These are phyloP conservation scores for Lignosus rhinocerotis DNA, from an alignment of 1,284 basidiomycete species.

Conservation along the genomic window DNA sequence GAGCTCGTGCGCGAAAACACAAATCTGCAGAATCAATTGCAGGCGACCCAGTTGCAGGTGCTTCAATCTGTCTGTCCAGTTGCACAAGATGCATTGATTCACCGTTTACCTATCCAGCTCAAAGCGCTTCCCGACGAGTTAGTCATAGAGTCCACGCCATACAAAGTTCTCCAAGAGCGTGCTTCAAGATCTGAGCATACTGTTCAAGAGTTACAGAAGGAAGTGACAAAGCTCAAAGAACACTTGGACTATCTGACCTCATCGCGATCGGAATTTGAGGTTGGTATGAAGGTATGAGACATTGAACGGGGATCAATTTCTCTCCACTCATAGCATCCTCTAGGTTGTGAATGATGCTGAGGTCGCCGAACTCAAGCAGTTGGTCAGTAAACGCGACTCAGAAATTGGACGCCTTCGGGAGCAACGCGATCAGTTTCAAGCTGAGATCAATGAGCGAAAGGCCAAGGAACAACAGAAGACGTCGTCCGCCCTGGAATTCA, in stretches of 20 bases:
- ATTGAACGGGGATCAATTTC: neutral
- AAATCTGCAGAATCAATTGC: conserved; percentile 41
- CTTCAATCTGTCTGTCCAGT: conserved; percentile 7
- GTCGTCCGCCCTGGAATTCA: conserved; percentile 71
- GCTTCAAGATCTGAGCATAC: conserved; percentile 43
- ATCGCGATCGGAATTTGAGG: conserved; percentile 49
- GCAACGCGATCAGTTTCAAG: conserved; percentile 74
- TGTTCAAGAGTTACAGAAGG: conserved; percentile 38
- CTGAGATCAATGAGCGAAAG: conserved; percentile 75
- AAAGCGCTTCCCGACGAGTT: conserved; percentile 45
- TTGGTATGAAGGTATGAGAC: conserved; percentile 41
- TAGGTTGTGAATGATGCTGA: conserved; percentile 50
- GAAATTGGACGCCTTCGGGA: conserved; percentile 81
- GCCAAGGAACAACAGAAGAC: conserved; percentile 66
- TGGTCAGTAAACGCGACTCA: conserved; percentile 66
- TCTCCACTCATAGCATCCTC: conserved; percentile 19
- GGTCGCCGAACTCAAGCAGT: conserved; percentile 55
- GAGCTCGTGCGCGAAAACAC: conserved; percentile 48
- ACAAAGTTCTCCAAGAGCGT: conserved; percentile 49
- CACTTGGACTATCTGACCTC: conserved; percentile 41
- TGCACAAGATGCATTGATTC: neutral
- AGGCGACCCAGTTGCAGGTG: conserved; percentile 49
- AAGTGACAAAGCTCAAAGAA: conserved; percentile 41
- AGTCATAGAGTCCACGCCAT: conserved; percentile 48
- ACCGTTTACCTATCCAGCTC: conserved; percentile 35